These are phyloP conservation scores for Sicyos edulis DNA, from an alignment of 306 rosid genomes.

Conservation along the genomic window DNA sequence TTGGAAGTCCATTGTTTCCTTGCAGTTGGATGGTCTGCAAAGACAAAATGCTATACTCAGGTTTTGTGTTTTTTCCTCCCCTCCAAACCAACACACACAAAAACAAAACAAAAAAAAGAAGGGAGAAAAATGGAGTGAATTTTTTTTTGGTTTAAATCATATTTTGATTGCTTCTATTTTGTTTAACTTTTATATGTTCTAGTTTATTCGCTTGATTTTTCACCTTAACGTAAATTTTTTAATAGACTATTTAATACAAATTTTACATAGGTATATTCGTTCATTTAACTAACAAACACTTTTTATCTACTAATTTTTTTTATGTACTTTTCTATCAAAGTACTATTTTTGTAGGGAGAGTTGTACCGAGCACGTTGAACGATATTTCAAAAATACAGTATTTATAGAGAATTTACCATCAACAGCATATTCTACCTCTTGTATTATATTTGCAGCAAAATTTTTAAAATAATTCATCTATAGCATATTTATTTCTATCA, in stretches of 20 bases:
- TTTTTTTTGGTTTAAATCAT: background rate
- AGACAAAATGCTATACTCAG: constrained; percentile 68
- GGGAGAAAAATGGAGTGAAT: background rate
- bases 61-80: constrained; percentile 32
- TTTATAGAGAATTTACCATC: no score
- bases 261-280: background rate
- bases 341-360: no score
- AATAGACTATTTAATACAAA: background rate
- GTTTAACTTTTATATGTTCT: background rate
- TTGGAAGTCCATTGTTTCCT: constrained; percentile 68
- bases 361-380: no score
- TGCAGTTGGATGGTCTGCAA: constrained; percentile 54
- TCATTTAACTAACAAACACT: no score
- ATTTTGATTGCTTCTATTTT: background rate
- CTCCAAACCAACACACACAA: background rate
- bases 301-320: no score
- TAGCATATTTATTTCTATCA: no score
- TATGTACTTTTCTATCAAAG: no score
- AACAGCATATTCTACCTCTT: no score
- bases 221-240: background rate
- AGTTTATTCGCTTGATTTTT: background rate
- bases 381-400: no score
- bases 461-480: no score
- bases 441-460: no score
- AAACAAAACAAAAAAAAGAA: background rate